phyloP scores from a whole-genome alignment of 2,329 filamentous ascomycete genomes.

The Aspergillus sergii region DNA sequence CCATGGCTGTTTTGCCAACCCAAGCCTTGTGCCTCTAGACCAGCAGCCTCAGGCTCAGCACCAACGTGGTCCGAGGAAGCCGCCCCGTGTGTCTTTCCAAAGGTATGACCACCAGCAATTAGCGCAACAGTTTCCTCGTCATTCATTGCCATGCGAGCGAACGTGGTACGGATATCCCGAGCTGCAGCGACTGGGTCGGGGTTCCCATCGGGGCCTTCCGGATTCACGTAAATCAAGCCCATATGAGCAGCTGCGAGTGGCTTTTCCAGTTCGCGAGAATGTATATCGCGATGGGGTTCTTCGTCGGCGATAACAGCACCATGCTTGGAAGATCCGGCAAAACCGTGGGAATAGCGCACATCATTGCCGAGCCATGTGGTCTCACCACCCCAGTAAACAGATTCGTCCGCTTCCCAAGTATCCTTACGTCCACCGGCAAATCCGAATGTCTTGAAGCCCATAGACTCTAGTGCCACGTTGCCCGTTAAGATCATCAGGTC shows the following conservation, averaged over 20 bases:
- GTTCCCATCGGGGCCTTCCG: slow-evolving; percentile 72
- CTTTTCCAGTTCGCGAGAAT: slow-evolving; percentile 66
- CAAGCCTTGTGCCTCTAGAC: slow-evolving; percentile 68
- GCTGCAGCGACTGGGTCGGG: slow-evolving; percentile 71
- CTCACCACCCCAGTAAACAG: slow-evolving; percentile 77
- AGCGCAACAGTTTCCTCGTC: slow-evolving; percentile 80
- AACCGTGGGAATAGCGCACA: slow-evolving; percentile 58
- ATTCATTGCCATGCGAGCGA: slow-evolving; percentile 80
- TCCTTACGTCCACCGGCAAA: slow-evolving; percentile 74
- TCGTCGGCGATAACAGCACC: slow-evolving; percentile 8
- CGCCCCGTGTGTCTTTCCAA: slow-evolving; percentile 81
- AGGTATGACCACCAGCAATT: slow-evolving; percentile 76
- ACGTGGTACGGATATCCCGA: slow-evolving; percentile 72
- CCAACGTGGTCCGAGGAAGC: slow-evolving; percentile 66
- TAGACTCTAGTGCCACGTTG: slow-evolving; percentile 76
- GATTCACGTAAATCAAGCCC: slow-evolving; percentile 82
- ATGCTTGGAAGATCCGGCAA: slow-evolving; percentile 34
- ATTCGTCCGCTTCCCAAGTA: slow-evolving; percentile 75
- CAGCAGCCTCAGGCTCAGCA: slow-evolving; percentile 66
- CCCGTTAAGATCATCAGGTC: slow-evolving; percentile 72
- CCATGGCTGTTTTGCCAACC: slow-evolving; percentile 70
- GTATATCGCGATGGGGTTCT: slow-evolving; percentile 43
- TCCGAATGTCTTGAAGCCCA: slow-evolving; percentile 73
- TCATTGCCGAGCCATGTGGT: slow-evolving; percentile 75
- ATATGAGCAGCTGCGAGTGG: slow-evolving; percentile 71